Evolutionary conservation across 768 basidiomycete species (phyloP), one percentile per base, ranked within the genome.

Genomic region (Leccinum incarnatum): DNA sequence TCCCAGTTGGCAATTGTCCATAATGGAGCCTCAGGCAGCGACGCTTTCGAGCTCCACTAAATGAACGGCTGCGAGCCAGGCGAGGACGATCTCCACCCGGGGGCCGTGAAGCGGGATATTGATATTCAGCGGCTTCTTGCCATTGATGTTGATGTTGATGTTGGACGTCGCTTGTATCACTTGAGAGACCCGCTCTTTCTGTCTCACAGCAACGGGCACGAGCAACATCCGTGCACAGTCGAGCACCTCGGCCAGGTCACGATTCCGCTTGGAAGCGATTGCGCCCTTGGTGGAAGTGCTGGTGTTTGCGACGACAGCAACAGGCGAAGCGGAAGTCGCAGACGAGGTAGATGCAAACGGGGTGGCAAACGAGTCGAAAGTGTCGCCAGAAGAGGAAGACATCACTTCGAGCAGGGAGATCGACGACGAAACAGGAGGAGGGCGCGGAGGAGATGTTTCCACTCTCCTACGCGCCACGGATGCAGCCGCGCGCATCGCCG

Each of bases 91-190:
- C 73, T 94, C 92, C 49, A 94, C 92, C 6, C 91, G 81, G 36
- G 93, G 91, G 0, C 92, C 92, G 72, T 93, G 90, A 62, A 94
- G 74, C 10, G 91, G 89, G 57, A 94, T 91, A 67, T 85, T 90
- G 70, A 93, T 89, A 53, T 85, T 81, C 61, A 83, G 64, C 37
- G 82, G 76, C 71, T 84, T 88, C 76, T 85, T 84, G 75, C 79
- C 82, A 57, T 5, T 25, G 21, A 12, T 32, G 3, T 49, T 53
- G 19, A 30, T 30, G 29, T 5, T 25, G 21, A 12, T 32, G 3
- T 49, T 53, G 19, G 29, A 30, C 29, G 73, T 72, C 21, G 70
- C 75, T 69, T 79, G 85, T 57, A 84, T 85, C 45, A 74, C 74
- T 69, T 79, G 82, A 58, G 82, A 83, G 2, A 77, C 81, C 40